A percentile compares a stretch with the other conserved stretches of the same genome.
Conservation (phyloP, 2,329 filamentous ascomycete genomes). For the Venturiaceae sp. region DNA sequence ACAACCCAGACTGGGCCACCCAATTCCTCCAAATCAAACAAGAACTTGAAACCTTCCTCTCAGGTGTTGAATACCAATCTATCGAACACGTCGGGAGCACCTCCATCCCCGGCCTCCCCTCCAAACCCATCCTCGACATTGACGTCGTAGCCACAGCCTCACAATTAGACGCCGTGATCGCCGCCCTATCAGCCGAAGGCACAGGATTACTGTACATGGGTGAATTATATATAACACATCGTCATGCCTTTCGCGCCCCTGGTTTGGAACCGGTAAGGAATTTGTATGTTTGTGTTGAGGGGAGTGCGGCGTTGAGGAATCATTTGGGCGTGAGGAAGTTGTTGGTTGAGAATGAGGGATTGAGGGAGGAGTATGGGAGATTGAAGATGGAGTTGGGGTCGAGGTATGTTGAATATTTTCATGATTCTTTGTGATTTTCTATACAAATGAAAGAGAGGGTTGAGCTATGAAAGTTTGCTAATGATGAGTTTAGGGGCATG, state of each 20-base stretch:
- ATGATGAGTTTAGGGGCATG: neutral
- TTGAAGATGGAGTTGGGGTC: neutral
- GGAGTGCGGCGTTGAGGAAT: conserved; percentile 23
- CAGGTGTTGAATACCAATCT: conserved; percentile 11
- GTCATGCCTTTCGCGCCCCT: conserved; percentile 23
- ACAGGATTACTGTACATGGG: conserved; percentile 24
- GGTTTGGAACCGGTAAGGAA: conserved; percentile 19
- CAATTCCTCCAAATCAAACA: conserved; percentile 17
- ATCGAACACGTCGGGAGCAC: conserved; percentile 30
- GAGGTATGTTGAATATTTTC: neutral
- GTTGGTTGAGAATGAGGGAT: conserved; percentile 11
- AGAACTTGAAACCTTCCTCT: conserved; percentile 13
- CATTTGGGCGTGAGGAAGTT: conserved; percentile 28
- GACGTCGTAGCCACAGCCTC: conserved; percentile 21
- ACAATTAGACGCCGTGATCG: conserved; percentile 17
- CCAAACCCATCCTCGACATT: conserved; percentile 28
- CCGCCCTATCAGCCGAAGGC: conserved; percentile 16
- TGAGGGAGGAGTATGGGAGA: neutral
- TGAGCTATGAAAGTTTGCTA: neutral
- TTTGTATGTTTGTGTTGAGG: conserved; percentile 27
- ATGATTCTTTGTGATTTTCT: neutral
- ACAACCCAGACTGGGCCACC: conserved; percentile 20
- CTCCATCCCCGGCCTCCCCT: conserved; percentile 23
- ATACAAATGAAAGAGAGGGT: too few species aligned
- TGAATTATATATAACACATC: conserved; percentile 25